Percentiles rank a stretch among this genome's conserved stretches.
phyloP scores from a whole-genome alignment of 2,329 filamentous ascomycete species.

The Colletotrichum noveboracense region DNA sequence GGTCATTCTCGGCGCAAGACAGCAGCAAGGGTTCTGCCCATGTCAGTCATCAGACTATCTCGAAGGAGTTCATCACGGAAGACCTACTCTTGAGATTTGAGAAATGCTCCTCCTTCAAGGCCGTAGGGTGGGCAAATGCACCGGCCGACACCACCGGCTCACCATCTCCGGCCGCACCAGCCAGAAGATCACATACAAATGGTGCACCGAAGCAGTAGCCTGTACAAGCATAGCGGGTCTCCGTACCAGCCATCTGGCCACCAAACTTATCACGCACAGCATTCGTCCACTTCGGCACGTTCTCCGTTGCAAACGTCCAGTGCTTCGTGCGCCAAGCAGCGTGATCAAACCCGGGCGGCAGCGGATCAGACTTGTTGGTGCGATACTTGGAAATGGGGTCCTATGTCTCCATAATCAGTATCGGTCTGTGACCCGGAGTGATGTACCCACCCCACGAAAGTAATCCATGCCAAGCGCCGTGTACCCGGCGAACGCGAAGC shows the following conservation, averaged over 20 bases:
- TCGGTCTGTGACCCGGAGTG: too few species aligned
- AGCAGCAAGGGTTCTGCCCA: slow-evolving; percentile 45
- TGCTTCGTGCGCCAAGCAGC: slow-evolving; percentile 54
- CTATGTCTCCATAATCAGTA: slow-evolving; percentile 22
- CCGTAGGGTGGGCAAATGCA: slow-evolving; percentile 56
- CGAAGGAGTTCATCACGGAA: background rate
- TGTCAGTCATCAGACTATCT: background rate
- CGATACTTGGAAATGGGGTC: slow-evolving; percentile 49
- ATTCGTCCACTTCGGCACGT: slow-evolving; percentile 49
- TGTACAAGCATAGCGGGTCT: slow-evolving; percentile 43
- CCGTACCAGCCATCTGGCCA: slow-evolving; percentile 11
- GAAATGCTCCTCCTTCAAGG: slow-evolving; percentile 53
- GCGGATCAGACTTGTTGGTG: slow-evolving; percentile 26
- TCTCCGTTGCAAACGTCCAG: slow-evolving; percentile 42
- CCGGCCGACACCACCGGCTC: slow-evolving; percentile 39
- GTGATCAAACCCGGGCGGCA: slow-evolving; percentile 46
- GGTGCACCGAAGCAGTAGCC: slow-evolving; percentile 49
- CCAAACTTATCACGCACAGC: slow-evolving; percentile 41
- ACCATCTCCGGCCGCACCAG: background rate
- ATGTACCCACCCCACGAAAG: slow-evolving; percentile 41
- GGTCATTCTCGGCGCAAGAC: slow-evolving; percentile 50
- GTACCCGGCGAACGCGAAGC: slow-evolving; percentile 48
- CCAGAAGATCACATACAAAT: slow-evolving; percentile 42
- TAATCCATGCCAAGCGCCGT: slow-evolving; percentile 48
- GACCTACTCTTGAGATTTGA: slow-evolving; percentile 37